Evolutionary conservation across 75 land plant genomes (phyloP).

Genomic region (Ceratopteris richardii): DNA sequence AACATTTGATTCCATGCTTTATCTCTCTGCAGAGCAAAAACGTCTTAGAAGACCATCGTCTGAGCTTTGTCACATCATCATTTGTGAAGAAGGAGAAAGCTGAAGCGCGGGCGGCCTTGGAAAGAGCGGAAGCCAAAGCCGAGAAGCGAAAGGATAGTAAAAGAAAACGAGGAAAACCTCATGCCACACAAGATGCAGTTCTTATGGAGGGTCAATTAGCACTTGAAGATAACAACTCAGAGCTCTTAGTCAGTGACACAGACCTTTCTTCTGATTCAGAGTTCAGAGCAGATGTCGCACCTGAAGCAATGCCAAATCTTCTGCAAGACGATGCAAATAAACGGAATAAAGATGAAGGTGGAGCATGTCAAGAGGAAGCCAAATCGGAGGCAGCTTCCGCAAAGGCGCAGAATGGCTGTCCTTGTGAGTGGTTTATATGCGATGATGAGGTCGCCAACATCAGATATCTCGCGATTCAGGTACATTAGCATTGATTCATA

Average conservation of each 20-base stretch:
- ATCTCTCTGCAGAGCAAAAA: background rate
- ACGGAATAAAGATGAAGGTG: no score
- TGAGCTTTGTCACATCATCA: conserved; percentile 62
- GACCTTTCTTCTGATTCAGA: no score
- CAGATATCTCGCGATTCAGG: conserved; percentile 74
- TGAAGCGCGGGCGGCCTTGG: conserved; percentile 15
- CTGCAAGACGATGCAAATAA: no score
- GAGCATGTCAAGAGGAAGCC: no score
- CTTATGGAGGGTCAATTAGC: conserved; percentile 4
- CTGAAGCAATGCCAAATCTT: no score
- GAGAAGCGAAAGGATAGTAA: conserved; percentile 4
- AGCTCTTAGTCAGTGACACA: no score
- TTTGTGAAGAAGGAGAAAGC: conserved; percentile 44
- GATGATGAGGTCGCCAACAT: conserved; percentile 53
- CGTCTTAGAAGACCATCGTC: conserved; percentile 35
- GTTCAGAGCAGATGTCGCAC: no score
- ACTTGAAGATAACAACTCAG: no score
- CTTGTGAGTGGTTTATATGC: conserved; percentile 87
- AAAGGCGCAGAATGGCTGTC: conserved; percentile 38
- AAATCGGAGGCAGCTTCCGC: conserved; percentile 44
- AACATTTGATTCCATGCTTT: background rate
- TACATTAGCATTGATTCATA: conserved; percentile 7
- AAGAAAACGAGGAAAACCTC: background rate
- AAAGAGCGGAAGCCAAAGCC: conserved; percentile 14
- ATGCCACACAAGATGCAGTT: conserved; percentile 27